Conservation (phyloP, 495 filamentous ascomycete genomes). For the Xylaria scruposa region DNA sequence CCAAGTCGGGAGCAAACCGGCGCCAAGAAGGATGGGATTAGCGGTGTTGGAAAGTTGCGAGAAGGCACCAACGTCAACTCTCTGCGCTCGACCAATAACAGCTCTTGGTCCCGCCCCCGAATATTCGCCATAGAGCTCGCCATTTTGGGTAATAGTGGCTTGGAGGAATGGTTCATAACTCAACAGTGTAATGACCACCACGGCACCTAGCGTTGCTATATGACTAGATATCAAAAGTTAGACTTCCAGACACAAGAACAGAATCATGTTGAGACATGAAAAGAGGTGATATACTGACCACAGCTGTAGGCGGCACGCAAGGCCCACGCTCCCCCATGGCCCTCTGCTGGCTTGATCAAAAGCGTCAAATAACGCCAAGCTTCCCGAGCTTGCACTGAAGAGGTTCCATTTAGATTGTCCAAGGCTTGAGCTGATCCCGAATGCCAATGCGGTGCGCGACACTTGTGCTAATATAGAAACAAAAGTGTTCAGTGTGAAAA, state of each 20-base stretch:
- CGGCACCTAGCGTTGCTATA: background rate
- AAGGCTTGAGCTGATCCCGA: slow-evolving; percentile 7
- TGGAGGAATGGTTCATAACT: slow-evolving; percentile 9
- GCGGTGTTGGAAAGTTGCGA: no score
- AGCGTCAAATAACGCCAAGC: slow-evolving; percentile 1
- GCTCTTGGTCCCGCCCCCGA: background rate
- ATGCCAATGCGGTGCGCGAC: slow-evolving; percentile 13
- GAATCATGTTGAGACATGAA: background rate
- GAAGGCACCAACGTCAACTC: slow-evolving; percentile 2
- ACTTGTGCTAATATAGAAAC: background rate
- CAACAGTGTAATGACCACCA: background rate
- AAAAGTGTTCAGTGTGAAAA: slow-evolving; percentile 7
- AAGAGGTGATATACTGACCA: slow-evolving; percentile 6
- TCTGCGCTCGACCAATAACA: background rate
- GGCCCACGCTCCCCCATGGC: slow-evolving; percentile 14
- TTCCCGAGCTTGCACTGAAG: background rate
- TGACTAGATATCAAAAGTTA: background rate
- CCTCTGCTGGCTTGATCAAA: slow-evolving; percentile 21
- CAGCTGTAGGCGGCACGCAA: background rate
- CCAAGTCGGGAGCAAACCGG: background rate
- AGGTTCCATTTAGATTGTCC: slow-evolving; percentile 21
- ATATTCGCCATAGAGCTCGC: background rate
- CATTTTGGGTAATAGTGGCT: slow-evolving; percentile 4
- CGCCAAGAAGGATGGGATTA: background rate
- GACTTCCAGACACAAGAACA: background rate